phyloP scores from a whole-genome alignment of 345 rosid species.

The Eucalyptus pauciflora region DNA sequence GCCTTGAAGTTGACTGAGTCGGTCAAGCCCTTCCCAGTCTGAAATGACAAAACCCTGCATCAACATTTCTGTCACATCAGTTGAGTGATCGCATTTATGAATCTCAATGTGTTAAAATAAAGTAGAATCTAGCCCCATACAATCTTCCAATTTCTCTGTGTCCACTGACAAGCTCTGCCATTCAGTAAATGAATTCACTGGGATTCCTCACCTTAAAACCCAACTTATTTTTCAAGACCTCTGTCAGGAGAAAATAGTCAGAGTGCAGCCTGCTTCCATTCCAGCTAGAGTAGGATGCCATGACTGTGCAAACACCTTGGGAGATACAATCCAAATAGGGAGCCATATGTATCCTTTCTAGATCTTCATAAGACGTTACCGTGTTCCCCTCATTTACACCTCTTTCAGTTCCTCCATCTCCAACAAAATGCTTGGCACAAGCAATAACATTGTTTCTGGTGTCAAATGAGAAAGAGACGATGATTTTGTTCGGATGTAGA shows the following conservation, averaged over 20 bases:
- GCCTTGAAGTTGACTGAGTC: slow-evolving; percentile 48
- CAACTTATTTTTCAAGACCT: slow-evolving; percentile 58
- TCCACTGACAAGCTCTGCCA: background rate
- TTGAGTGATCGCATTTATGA: background rate
- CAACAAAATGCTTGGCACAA: slow-evolving; percentile 93
- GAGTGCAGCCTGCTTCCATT: slow-evolving; percentile 58
- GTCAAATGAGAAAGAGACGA: slow-evolving; percentile 3
- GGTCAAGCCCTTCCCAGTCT: slow-evolving; percentile 78
- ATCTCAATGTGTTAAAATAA: background rate
- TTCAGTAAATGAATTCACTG: background rate
- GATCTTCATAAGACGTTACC: slow-evolving; percentile 34
- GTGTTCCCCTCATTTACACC: slow-evolving; percentile 82
- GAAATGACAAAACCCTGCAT: slow-evolving; percentile 74
- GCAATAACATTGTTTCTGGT: slow-evolving; percentile 66
- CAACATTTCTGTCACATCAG: background rate
- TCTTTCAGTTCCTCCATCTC: slow-evolving; percentile 77
- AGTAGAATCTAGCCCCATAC: background rate
- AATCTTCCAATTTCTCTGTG: background rate
- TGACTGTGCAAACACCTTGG: slow-evolving; percentile 69
- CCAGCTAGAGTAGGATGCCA: slow-evolving; percentile 93
- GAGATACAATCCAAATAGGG: slow-evolving; percentile 66
- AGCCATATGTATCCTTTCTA: slow-evolving; percentile 64
- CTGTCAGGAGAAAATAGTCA: slow-evolving; percentile 57
- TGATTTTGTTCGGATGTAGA: background rate
- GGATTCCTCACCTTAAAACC: slow-evolving; percentile 57